These are phyloP conservation scores for Cardamine chenopodiifolia DNA, from an alignment of 345 rosid genomes.

Conservation along the genomic window DNA sequence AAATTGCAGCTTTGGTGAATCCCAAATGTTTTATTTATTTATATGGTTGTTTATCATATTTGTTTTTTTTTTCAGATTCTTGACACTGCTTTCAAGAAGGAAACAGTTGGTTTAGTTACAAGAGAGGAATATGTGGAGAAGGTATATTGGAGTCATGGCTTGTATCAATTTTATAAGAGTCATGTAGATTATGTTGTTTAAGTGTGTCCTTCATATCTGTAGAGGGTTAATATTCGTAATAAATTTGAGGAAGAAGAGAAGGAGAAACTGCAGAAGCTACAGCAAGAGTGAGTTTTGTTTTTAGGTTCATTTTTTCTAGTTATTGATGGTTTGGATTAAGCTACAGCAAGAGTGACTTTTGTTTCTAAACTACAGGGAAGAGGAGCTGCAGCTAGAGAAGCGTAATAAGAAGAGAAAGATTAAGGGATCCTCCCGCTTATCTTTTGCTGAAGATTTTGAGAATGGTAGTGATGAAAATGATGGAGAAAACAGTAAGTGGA, in stretches of 20 bases:
- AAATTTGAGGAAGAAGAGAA: constrained; percentile 97
- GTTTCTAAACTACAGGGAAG: constrained; percentile 61
- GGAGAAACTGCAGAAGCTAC: constrained; percentile 92
- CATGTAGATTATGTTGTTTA: neutral
- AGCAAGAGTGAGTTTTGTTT: constrained; percentile 69
- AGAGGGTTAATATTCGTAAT: constrained; percentile 93
- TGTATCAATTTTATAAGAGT: neutral
- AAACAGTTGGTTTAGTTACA: constrained; percentile 95
- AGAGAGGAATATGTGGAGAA: constrained; percentile 98
- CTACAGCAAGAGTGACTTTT: neutral
- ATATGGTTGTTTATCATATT: neutral
- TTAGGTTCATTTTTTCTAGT: neutral
- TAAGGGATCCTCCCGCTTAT: constrained; percentile 73
- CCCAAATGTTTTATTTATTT: neutral
- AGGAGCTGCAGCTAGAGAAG: constrained; percentile 82
- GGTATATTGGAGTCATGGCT: constrained; percentile 50
- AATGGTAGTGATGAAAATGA: constrained; percentile 82
- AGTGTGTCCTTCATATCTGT: neutral
- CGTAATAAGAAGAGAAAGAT: constrained; percentile 87
- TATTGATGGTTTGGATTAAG: constrained; percentile 6
- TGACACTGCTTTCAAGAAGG: constrained; percentile 98
- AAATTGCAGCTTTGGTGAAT: neutral
- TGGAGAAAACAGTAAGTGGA: constrained; percentile 50
- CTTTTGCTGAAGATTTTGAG: constrained; percentile 85
- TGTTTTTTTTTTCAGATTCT: constrained; percentile 58